phyloP scores from a whole-genome alignment of 2,329 filamentous ascomycete genomes.

The Penicillium expansum region DNA sequence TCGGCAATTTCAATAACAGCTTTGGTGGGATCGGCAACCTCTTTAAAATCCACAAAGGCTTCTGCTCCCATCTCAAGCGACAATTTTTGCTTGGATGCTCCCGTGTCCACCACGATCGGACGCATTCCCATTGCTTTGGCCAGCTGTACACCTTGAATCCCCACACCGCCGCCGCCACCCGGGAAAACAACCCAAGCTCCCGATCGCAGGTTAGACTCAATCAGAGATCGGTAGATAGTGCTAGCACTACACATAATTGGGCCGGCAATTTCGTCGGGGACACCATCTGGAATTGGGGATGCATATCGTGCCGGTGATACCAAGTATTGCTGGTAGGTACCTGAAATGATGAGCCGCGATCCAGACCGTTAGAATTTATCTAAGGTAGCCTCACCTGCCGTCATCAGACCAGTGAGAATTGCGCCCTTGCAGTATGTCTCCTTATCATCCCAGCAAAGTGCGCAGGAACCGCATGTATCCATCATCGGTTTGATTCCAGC shows the following conservation, averaged over 20 bases:
- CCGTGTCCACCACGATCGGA: slow-evolving; percentile 56
- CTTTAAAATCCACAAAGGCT: slow-evolving; percentile 56
- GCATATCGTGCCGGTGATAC: slow-evolving; percentile 56
- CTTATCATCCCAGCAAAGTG: slow-evolving; percentile 51
- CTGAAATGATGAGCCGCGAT: slow-evolving; percentile 18
- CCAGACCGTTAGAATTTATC: background rate
- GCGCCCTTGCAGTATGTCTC: slow-evolving; percentile 48
- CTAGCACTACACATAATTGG: slow-evolving; percentile 60
- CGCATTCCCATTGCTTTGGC: slow-evolving; percentile 57
- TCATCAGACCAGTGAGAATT: slow-evolving; percentile 44
- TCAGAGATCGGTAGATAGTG: slow-evolving; percentile 58
- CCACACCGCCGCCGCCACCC: slow-evolving; percentile 53
- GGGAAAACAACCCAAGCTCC: slow-evolving; percentile 51
- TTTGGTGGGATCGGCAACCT: slow-evolving; percentile 33
- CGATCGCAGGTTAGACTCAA: slow-evolving; percentile 50
- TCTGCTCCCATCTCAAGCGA: slow-evolving; percentile 53
- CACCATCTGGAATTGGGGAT: slow-evolving; percentile 54
- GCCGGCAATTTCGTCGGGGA: slow-evolving; percentile 55
- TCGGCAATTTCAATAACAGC: slow-evolving; percentile 49
- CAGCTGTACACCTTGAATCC: slow-evolving; percentile 57
- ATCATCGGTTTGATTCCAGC: slow-evolving; percentile 53
- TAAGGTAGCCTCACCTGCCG: slow-evolving; percentile 29
- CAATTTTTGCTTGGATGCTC: slow-evolving; percentile 48
- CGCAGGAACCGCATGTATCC: slow-evolving; percentile 53
- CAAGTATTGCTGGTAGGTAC: slow-evolving; percentile 61